A percentile compares a stretch with the other conserved stretches of the same genome.
Conservation (phyloP, 768 basidiomycete genomes). For the Austroboletus eburneus region DNA sequence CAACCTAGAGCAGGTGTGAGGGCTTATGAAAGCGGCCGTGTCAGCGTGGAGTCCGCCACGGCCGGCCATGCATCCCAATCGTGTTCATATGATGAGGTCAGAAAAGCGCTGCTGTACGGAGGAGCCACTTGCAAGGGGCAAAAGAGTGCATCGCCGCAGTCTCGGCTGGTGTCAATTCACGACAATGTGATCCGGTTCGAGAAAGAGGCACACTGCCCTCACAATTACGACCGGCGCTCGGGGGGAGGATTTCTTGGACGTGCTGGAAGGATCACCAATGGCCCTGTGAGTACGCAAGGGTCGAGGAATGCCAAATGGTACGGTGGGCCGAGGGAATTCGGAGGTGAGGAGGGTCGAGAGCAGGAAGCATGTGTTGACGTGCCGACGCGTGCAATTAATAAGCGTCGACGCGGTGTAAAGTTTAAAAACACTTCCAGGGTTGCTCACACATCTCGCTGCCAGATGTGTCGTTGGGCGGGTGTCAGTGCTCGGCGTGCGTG, state of each 20-base stretch:
- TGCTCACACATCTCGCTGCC: too few species aligned
- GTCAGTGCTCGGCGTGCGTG: too few species aligned
- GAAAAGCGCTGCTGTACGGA: background rate
- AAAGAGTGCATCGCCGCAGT: constrained; percentile 19
- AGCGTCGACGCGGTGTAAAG: too few species aligned
- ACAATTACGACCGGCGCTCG: too few species aligned
- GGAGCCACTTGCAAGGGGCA: constrained; percentile 7
- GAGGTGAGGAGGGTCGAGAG: too few species aligned
- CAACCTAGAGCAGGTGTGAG: background rate
- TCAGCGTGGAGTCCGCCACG: constrained; percentile 15
- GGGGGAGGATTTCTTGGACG: background rate
- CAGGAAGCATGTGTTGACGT: too few species aligned
- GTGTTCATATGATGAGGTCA: constrained; percentile 31
- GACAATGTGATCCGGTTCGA: constrained; percentile 8
- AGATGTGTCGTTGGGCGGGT: too few species aligned
- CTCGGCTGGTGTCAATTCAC: constrained; percentile 10
- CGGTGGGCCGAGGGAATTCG: background rate
- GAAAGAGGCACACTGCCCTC: background rate
- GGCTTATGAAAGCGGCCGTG: constrained; percentile 26
- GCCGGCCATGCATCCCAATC: constrained; percentile 30
- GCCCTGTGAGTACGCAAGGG: background rate
- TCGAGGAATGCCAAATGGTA: background rate
- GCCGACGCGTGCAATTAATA: too few species aligned
- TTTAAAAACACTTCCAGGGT: too few species aligned
- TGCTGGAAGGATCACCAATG: background rate